These are phyloP conservation scores for Inonotus obliquus DNA, from an alignment of 1,284 basidiomycete species.

Conservation along the genomic window DNA sequence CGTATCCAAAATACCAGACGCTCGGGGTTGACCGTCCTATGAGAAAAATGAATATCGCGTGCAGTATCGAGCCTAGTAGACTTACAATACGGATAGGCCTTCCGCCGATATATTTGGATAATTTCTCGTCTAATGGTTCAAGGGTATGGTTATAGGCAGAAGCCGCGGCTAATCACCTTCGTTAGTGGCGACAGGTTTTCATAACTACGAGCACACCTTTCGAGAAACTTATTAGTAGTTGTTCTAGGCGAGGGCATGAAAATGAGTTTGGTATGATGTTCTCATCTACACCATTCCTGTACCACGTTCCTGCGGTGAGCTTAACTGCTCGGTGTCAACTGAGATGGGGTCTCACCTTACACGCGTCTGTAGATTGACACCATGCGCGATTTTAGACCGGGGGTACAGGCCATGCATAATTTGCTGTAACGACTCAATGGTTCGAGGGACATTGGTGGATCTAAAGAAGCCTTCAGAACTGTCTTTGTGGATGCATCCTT, in stretches of 20 bases:
- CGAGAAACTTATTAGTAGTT: slow-evolving; percentile 58
- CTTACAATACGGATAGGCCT: slow-evolving; percentile 55
- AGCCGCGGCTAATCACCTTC: slow-evolving; percentile 49
- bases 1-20: slow-evolving; percentile 79
- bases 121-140: slow-evolving; percentile 54
- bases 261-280: slow-evolving; percentile 68
- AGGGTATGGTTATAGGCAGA: slow-evolving; percentile 62
- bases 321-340: neutral
- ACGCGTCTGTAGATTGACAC: slow-evolving; percentile 46
- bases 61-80: neutral
- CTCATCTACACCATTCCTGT: slow-evolving; percentile 66
- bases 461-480: slow-evolving; percentile 23
- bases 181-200: neutral
- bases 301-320: neutral
- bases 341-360: slow-evolving; percentile 42
- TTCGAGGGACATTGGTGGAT: slow-evolving; percentile 72
- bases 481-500: neutral
- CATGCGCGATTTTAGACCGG: slow-evolving; percentile 39
- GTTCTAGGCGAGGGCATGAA: slow-evolving; percentile 62
- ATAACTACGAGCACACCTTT: slow-evolving; percentile 36
- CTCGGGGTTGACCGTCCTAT: slow-evolving; percentile 69
- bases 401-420: slow-evolving; percentile 72
- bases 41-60: neutral
- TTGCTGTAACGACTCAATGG: slow-evolving; percentile 74
- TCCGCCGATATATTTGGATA: slow-evolving; percentile 69